Percentiles rank a stretch among this genome's conserved stretches.
Evolutionary conservation across 1,139 yeast species (phyloP).

Genomic region (Hansenula sp.): DNA sequence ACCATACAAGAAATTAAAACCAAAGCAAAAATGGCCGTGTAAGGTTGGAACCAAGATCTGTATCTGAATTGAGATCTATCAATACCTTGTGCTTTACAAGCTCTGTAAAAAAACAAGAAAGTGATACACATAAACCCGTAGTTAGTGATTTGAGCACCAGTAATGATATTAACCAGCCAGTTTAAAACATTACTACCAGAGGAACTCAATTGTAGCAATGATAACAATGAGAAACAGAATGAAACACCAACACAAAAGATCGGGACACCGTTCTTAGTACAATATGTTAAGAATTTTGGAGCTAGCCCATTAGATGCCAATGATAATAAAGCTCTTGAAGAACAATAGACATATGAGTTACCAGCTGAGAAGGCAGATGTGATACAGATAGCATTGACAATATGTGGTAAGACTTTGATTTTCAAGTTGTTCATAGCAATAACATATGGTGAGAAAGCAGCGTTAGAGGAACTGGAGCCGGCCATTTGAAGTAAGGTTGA

Average conservation of each 20-base stretch:
- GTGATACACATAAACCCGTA: slow-evolving; percentile 57
- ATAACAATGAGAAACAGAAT: slow-evolving; percentile 28
- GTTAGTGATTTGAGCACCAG: slow-evolving; percentile 66
- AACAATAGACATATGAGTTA: slow-evolving; percentile 56
- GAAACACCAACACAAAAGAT: slow-evolving; percentile 40
- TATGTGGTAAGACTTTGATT: slow-evolving; percentile 48
- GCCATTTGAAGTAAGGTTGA: slow-evolving; percentile 37
- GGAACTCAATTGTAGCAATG: slow-evolving; percentile 43
- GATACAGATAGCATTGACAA: slow-evolving; percentile 52
- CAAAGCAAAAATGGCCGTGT: slow-evolving; percentile 27
- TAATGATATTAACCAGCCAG: slow-evolving; percentile 63
- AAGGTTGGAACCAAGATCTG: slow-evolving; percentile 51
- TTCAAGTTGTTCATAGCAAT: slow-evolving; percentile 47
- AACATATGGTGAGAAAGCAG: slow-evolving; percentile 53
- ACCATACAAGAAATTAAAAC: background rate
- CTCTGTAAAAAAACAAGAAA: slow-evolving; percentile 55
- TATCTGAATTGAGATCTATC: slow-evolving; percentile 43
- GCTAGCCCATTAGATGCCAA: slow-evolving; percentile 57
- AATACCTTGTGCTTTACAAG: slow-evolving; percentile 48
- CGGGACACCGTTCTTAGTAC: slow-evolving; percentile 53
- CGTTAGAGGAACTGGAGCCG: slow-evolving; percentile 59
- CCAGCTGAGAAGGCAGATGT: slow-evolving; percentile 63
- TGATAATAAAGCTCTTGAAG: slow-evolving; percentile 58
- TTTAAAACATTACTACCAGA: slow-evolving; percentile 51
- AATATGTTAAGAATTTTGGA: slow-evolving; percentile 45